Base-by-base conservation (phyloP, 805 yeast species). In the Wickerhamomyces xylosicus region DNA sequence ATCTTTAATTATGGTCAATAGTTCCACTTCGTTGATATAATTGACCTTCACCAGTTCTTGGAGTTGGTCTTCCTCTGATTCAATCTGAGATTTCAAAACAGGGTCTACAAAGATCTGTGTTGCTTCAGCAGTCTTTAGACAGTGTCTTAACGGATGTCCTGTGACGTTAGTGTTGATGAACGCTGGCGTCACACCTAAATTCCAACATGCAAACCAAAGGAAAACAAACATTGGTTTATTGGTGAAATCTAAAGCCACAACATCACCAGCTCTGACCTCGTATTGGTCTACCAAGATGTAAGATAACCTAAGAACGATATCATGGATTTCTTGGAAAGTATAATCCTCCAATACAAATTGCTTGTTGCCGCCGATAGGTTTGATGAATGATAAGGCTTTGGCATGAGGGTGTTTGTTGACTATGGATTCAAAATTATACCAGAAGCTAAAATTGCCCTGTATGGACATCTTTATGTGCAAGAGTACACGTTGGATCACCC, bases 151-250 rank as follows among this genome's bases (percentile, higher is more conserved):
- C 1, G 95, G 82, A 37, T 70, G 68, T 19, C 85, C 87, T 38
- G 70, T 66, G 36, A 81, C 68, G 57, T 87, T 89, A 62, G 78
- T 85, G 62, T 89, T 89, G 51, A 90, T 63, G 49, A 90, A 82
- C 1, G 95, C 87, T 0, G 96, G 96, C 8, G 70, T 59, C 1
- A 95, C 95, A 33, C 97, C 97, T 39, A 89, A 67, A 51, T 85
- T 84, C 96, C 96, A 89, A 36, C 83, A 61, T 0, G 95, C 83
- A 39, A 84, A 68, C 95, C 95, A 85, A 32, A 83, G 55, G 39
- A 87, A 69, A 14, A 89, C 60, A 50, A 84, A 85, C 45, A 86
- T 63, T 2, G 95, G 95, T 54, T 82, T 85, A 59, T 89, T 89
- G 52, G 84, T 80, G 53, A 76, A 81, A 51, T 79, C 80, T 34